Percentiles rank a stretch among this genome's conserved stretches.
Evolutionary conservation across 2,329 filamentous ascomycete species (phyloP).

Genomic region (Claviceps monticola): DNA sequence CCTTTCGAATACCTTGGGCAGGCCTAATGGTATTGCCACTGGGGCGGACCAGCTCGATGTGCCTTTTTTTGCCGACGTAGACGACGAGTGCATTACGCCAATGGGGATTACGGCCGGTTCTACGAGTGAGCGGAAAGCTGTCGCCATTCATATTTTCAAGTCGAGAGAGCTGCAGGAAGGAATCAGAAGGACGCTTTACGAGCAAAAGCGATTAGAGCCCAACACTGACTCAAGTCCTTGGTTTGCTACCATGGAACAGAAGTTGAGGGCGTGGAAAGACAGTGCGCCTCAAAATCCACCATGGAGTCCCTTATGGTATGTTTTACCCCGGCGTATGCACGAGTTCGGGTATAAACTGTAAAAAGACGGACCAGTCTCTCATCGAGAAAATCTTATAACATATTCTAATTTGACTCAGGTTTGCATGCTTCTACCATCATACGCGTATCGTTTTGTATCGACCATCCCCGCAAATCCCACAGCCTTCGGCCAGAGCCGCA

Average conservation of each 20-base stretch:
- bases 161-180: slow-evolving; percentile 82
- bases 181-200: slow-evolving; percentile 73
- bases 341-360: background rate
- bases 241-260: slow-evolving; percentile 68
- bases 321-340: background rate
- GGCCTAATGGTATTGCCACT: slow-evolving; percentile 74
- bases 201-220: slow-evolving; percentile 66
- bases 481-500: slow-evolving; percentile 68
- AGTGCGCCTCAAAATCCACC: slow-evolving; percentile 54
- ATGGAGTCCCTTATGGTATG: slow-evolving; percentile 71
- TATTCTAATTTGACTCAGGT: slow-evolving; percentile 28
- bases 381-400: too few species aligned
- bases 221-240: slow-evolving; percentile 72
- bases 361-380: too few species aligned
- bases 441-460: slow-evolving; percentile 82
- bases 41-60: slow-evolving; percentile 74
- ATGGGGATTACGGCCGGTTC: slow-evolving; percentile 61
- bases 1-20: slow-evolving; percentile 73
- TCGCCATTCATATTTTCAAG: slow-evolving; percentile 85
- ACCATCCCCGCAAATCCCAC: slow-evolving; percentile 82
- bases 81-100: slow-evolving; percentile 70
- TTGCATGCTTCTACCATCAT: slow-evolving; percentile 60
- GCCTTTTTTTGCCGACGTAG: slow-evolving; percentile 66
- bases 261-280: slow-evolving; percentile 67
- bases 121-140: slow-evolving; percentile 67